Evolutionary conservation across 2,329 filamentous ascomycete genomes (phyloP), one percentile per base, ranked within the genome.

Genomic region (Ustulina deusta): DNA sequence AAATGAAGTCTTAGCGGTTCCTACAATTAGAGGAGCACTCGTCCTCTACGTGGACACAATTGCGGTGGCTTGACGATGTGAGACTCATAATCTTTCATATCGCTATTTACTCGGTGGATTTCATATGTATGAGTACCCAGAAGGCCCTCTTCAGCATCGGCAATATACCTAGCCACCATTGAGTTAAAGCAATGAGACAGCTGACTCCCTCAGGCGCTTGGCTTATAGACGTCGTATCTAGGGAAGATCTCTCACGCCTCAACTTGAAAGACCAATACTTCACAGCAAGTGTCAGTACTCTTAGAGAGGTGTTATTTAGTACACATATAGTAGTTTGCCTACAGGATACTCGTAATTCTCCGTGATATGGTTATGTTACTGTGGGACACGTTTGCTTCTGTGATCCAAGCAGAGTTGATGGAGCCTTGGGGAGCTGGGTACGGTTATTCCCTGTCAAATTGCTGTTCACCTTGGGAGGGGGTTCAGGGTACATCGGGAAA

Each of bases 41-140:
- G 34, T 32, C 25, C 40, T n/a, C 22, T 13, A 29, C 13, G 25
- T n/a, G 36, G 2, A 38, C 22, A 58, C 13, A 27, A 22, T 36
- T 29, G 20, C 32, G 20, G 27, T 29, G 7, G n/a, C 10, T 34
- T 22, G 11, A n/a, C 10, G 3, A 17, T 40, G 13, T 22, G 38
- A 44, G 27, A 10, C 20, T n/a, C n/a, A 17, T 7, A 27, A 40
- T 36, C 42, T 15, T 62, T 49, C 42, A 34, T 57, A 48, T 38
- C 32, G 3, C n/a, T 42, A 44, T 52, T 22, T 13, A 27, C 22
- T 20, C 2, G 10, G 25, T 17, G 15, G 40, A 20, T n/a, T 36
- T 38, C 48, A 38, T 51, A 29, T 60, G 40, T 60, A 60, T 27
- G 22, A 55, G 13, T 32, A 36, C 15, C 32, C 3, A 52, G 17